Percentiles rank a stretch among this genome's conserved stretches.
phyloP scores from a whole-genome alignment of 1,284 basidiomycete species.

The Ceratobasidium sp. region DNA sequence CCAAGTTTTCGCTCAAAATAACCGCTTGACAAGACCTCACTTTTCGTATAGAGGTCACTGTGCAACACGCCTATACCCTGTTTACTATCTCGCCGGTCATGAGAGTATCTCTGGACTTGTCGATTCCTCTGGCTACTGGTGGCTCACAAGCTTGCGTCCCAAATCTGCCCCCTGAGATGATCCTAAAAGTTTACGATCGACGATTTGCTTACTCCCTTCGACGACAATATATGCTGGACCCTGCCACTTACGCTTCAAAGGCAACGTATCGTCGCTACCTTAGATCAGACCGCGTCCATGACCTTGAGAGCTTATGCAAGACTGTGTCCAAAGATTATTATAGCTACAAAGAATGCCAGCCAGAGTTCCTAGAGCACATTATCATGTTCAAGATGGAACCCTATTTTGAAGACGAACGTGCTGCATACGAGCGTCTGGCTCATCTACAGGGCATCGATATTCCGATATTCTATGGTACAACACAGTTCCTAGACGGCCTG shows the following conservation, averaged over 20 bases:
- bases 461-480: background rate
- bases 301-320: background rate
- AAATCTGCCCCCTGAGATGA: background rate
- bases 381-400: background rate
- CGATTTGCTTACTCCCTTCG: background rate
- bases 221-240: background rate
- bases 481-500: background rate
- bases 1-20: background rate
- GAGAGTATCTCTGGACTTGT: background rate
- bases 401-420: constrained; percentile 1
- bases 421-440: background rate
- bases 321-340: too few relatives aligned
- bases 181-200: constrained; percentile 10
- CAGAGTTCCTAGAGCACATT: background rate
- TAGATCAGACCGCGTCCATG: background rate
- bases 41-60: background rate
- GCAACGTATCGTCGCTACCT: background rate
- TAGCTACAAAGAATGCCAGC: background rate
- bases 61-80: background rate
- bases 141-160: too few relatives aligned
- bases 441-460: background rate
- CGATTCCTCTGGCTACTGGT: background rate
- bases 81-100: constrained; percentile 6
- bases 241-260: background rate
- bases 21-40: background rate